A percentile compares a stretch with the other conserved stretches of the same genome.
Conservation (phyloP, 495 filamentous ascomycete species). For the Penicillium manginii region DNA sequence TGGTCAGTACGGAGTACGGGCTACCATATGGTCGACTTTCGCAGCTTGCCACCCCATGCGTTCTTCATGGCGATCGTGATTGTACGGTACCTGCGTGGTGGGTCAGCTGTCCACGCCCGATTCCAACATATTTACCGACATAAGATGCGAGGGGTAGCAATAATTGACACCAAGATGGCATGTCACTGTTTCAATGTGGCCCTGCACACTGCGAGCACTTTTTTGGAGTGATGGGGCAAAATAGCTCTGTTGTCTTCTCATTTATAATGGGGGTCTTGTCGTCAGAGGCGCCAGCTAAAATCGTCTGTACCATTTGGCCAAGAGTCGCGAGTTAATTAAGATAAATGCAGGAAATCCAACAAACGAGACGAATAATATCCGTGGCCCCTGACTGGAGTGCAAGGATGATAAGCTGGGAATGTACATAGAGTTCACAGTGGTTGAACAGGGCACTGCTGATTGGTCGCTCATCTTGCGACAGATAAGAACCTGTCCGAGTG, state of each 20-base stretch:
- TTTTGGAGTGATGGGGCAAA: too few species aligned
- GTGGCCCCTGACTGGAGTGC: not conserved
- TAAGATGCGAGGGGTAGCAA: not conserved
- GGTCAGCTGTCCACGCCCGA: constrained; percentile 1
- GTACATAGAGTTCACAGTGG: not conserved
- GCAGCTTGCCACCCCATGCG: constrained; percentile 18
- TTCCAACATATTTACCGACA: not conserved
- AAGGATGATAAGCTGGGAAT: constrained; percentile 2
- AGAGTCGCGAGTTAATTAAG: too few species aligned
- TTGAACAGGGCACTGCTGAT: constrained; percentile 10
- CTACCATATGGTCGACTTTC: not conserved
- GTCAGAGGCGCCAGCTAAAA: not conserved
- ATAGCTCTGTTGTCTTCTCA: too few species aligned
- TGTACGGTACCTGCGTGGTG: constrained; percentile 11
- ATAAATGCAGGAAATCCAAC: not conserved
- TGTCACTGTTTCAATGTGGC: too few species aligned
- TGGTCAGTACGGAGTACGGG: not conserved
- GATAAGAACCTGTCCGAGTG: constrained; percentile 16
- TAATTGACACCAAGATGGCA: not conserved
- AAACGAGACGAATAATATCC: constrained; percentile 2
- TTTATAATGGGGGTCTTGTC: not conserved
- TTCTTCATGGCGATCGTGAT: constrained; percentile 3
- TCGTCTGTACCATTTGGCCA: too few species aligned
- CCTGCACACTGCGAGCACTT: too few species aligned
- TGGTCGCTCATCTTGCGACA: constrained; percentile 9